Evolutionary conservation across 306 rosid species (phyloP).

Genomic region (Dicorynia guianensis): DNA sequence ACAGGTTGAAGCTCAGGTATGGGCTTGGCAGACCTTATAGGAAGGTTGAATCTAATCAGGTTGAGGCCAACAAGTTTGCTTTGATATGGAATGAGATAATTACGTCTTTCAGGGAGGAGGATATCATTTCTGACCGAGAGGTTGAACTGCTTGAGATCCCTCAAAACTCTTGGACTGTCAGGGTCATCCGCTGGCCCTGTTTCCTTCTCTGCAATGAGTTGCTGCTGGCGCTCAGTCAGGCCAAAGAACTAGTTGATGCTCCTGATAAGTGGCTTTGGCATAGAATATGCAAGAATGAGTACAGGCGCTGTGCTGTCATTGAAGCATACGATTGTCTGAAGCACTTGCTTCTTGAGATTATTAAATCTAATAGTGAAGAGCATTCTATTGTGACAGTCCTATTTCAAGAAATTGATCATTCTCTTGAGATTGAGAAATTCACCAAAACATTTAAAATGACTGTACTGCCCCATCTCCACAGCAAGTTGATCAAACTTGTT

Average conservation of each 20-base stretch:
- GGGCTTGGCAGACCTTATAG: conserved; percentile 90
- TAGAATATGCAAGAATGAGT: conserved; percentile 90
- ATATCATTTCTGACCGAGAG: conserved; percentile 86
- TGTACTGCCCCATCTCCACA: conserved; percentile 81
- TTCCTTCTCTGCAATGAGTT: conserved; percentile 96
- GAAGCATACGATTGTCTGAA: conserved; percentile 86
- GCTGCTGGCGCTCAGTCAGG: conserved; percentile 93
- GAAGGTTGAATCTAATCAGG: conserved; percentile 90
- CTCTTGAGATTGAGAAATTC: conserved; percentile 78
- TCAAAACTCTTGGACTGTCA: conserved; percentile 85
- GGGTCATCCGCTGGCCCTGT: conserved; percentile 96
- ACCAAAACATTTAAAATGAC: conserved; percentile 77
- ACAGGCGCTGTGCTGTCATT: conserved; percentile 87
- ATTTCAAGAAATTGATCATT: conserved; percentile 89
- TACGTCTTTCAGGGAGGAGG: conserved; percentile 91
- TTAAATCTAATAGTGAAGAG: conserved; percentile 73
- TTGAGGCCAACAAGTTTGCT: conserved; percentile 92
- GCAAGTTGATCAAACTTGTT: conserved; percentile 76
- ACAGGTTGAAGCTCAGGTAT: conserved; percentile 90
- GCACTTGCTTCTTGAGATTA: conserved; percentile 72
- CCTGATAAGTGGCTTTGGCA: conserved; percentile 80
- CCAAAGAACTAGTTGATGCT: conserved; percentile 82
- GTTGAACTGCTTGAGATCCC: conserved; percentile 89
- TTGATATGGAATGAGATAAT: conserved; percentile 96
- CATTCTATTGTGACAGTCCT: conserved; percentile 84